Evolutionary conservation across 768 basidiomycete species (phyloP).

Genomic region (Leccinum obscurum): DNA sequence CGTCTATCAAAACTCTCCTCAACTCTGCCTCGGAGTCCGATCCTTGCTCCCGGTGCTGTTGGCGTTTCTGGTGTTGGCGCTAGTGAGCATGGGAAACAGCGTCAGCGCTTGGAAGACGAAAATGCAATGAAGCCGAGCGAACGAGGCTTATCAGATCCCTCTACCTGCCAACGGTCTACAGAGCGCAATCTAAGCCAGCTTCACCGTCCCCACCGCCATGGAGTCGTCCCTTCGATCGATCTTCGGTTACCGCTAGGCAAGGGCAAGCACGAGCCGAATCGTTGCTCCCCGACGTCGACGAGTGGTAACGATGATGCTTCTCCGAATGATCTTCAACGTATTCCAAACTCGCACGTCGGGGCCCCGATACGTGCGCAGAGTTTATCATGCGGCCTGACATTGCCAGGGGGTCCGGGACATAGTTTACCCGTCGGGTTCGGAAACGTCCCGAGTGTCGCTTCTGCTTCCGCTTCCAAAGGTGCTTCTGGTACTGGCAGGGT

Average conservation of each 20-base stretch:
- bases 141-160: background rate
- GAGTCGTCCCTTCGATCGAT: slow-evolving; percentile 19
- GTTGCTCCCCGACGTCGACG: slow-evolving; percentile 3
- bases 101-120: background rate
- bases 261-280: background rate
- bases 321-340: slow-evolving; percentile 22
- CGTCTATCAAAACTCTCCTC: slow-evolving; percentile 9
- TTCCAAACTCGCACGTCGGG: background rate
- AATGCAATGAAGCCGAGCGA: background rate
- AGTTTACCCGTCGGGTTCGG: slow-evolving; percentile 3
- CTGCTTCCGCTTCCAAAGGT: background rate
- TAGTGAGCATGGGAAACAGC: background rate
- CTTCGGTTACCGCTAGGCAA: slow-evolving; percentile 10
- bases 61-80: background rate
- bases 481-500: background rate
- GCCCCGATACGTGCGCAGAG: slow-evolving; percentile 15
- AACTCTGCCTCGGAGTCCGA: background rate
- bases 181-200: background rate
- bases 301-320: slow-evolving; percentile 13
- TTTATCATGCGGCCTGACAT: slow-evolving; percentile 4
- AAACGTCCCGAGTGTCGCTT: slow-evolving; percentile 3
- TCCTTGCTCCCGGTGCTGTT: background rate
- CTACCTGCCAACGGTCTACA: background rate
- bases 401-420: background rate
- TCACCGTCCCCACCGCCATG: background rate